Conservation (phyloP, 139 green algal genomes). For the Chlorella sp. region DNA sequence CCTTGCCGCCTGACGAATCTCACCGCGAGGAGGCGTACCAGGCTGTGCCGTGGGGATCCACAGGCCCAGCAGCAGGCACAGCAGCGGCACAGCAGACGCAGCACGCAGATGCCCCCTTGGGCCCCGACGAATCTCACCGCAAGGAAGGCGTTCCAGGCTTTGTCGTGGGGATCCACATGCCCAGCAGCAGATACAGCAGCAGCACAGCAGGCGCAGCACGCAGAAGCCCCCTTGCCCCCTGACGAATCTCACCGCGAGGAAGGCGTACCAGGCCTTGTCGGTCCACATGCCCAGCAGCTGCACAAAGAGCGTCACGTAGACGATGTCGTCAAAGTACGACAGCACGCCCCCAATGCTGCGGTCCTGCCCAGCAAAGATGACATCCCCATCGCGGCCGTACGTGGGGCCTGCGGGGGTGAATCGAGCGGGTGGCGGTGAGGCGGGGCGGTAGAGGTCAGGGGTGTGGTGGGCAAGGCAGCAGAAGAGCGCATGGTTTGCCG, state of each 20-base stretch:
- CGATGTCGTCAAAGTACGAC: slow-evolving; percentile 76
- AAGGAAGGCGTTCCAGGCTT: neutral
- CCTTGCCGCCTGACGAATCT: neutral
- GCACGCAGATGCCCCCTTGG: too few relatives aligned
- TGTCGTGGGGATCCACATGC: neutral
- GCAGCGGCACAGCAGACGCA: too few relatives aligned
- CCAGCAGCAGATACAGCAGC: neutral
- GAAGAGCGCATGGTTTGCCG: neutral
- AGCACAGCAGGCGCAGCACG: neutral
- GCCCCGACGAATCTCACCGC: too few relatives aligned
- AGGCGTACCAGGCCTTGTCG: slow-evolving; percentile 62
- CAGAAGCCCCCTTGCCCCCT: neutral
- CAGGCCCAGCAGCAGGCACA: too few relatives aligned
- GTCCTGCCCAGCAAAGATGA: slow-evolving; percentile 75
- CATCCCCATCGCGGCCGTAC: slow-evolving; percentile 61
- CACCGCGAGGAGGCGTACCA: slow-evolving; percentile 56
- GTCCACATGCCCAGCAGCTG: slow-evolving; percentile 55
- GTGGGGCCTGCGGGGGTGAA: slow-evolving; percentile 43
- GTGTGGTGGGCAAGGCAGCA: neutral
- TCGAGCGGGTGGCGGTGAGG: neutral
- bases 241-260: slow-evolving; percentile 46
- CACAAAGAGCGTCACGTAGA: slow-evolving; percentile 76
- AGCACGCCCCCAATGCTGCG: slow-evolving; percentile 69
- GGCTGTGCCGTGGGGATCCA: slow-evolving; percentile 63
- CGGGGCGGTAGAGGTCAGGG: neutral